These are phyloP conservation scores for Dendrobium catenatum DNA, from an alignment of 106 monocot species.

Conservation along the genomic window DNA sequence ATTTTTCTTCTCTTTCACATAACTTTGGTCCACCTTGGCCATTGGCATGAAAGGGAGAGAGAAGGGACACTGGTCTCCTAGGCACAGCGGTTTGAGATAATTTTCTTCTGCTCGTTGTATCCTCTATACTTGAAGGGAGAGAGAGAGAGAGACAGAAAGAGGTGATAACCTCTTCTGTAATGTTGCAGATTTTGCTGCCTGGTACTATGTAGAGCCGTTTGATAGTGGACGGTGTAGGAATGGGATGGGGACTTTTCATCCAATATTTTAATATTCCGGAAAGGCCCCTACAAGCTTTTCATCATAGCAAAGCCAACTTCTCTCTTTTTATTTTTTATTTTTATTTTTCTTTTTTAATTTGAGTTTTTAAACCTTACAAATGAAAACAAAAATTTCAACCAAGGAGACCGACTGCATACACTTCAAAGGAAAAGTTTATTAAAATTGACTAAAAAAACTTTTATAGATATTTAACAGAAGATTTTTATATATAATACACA, in stretches of 20 bases:
- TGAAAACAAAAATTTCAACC: not conserved
- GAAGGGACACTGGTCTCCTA: not conserved
- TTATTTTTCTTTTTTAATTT: not conserved
- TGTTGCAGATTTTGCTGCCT: not conserved
- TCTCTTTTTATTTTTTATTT: too few relatives aligned
- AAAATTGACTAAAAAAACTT: too few relatives aligned
- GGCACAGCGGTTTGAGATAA: not conserved
- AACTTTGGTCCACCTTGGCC: slow-evolving; percentile 13
- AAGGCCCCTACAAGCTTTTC: not conserved
- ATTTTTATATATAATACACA: too few relatives aligned
- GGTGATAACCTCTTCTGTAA: not conserved
- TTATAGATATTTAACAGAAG: too few relatives aligned
- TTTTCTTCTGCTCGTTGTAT: not conserved
- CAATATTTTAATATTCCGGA: not conserved
- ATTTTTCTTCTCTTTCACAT: not conserved
- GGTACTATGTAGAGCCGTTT: not conserved
- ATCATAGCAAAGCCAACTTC: not conserved
- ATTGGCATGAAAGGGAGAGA: slow-evolving; percentile 8
- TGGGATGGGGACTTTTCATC: not conserved
- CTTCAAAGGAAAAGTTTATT: too few relatives aligned
- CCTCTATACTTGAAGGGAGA: not conserved
- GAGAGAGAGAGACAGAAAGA: not conserved
- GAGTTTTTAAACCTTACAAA: not conserved
- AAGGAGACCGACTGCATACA: too few relatives aligned
- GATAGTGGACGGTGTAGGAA: not conserved